Percentiles rank a stretch among this genome's conserved stretches.
Evolutionary conservation across 352 stramenopile species (phyloP).

Genomic region (Pseudoperonospora humuli): DNA sequence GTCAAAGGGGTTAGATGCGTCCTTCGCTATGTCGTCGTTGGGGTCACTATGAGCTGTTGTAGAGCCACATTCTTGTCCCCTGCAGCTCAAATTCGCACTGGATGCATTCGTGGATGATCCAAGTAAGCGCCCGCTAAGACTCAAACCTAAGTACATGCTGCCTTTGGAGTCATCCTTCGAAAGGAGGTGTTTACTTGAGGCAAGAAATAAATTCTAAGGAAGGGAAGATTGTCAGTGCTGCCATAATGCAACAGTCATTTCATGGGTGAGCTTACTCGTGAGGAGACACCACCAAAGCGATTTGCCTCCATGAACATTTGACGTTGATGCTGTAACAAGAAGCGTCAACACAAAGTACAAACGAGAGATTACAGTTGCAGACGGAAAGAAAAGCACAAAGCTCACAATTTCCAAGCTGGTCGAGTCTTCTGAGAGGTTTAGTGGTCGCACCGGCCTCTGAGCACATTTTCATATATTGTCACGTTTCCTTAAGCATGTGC

Average conservation of each 20-base stretch:
- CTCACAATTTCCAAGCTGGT: constrained; percentile 51
- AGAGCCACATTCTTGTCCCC: constrained; percentile 9
- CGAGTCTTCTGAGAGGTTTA: constrained; percentile 36
- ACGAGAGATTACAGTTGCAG: neutral
- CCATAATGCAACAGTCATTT: neutral
- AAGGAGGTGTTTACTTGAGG: constrained; percentile 34
- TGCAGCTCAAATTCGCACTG: constrained; percentile 11
- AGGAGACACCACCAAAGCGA: constrained; percentile 38
- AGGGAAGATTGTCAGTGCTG: neutral
- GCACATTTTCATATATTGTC: neutral
- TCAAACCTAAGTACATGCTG: constrained; percentile 28
- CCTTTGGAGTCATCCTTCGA: constrained; percentile 20
- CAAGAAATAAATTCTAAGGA: constrained; percentile 37
- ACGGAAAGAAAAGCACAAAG: neutral
- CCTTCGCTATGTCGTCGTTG: constrained; percentile 1
- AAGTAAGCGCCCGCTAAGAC: constrained; percentile 16
- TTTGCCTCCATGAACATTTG: constrained; percentile 61
- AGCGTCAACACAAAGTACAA: neutral
- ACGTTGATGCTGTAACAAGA: constrained; percentile 34
- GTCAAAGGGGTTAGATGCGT: constrained; percentile 23
- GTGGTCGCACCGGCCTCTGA: constrained; percentile 32
- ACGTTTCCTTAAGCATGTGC: neutral
- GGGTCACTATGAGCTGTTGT: constrained; percentile 7
- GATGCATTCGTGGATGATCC: constrained; percentile 16
- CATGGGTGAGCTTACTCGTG: constrained; percentile 23